Evolutionary conservation across 2,329 filamentous ascomycete species (phyloP).

Genomic region (Diaporthe sp.): DNA sequence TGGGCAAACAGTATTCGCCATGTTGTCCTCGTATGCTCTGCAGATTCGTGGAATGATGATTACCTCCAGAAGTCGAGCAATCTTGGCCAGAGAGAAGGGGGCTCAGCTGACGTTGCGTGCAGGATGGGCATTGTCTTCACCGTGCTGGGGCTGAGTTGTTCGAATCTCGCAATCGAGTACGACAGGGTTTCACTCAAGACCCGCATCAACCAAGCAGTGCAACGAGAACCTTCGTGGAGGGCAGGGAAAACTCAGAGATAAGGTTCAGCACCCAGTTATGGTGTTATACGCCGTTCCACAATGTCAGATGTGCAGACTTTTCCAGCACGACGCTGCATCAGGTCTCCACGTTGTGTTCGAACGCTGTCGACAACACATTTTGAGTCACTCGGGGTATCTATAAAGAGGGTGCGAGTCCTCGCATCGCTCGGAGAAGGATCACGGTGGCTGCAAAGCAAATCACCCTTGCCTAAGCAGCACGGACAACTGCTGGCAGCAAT

Average conservation of each 20-base stretch:
- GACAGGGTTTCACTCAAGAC: conserved; percentile 7
- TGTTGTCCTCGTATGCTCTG: not conserved
- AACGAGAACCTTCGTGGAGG: conserved; percentile 14
- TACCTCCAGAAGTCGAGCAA: not conserved
- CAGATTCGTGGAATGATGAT: not conserved
- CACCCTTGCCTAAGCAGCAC: not conserved
- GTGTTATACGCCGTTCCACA: conserved; percentile 15
- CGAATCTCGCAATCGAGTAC: not conserved
- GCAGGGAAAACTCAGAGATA: conserved; percentile 25
- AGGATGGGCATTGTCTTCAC: conserved; percentile 1
- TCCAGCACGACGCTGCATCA: conserved; percentile 14
- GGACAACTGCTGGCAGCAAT: not conserved
- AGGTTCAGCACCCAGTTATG: conserved; percentile 10
- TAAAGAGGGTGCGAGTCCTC: conserved; percentile 22
- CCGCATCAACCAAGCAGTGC: conserved; percentile 21
- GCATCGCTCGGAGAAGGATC: not conserved
- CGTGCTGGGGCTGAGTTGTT: conserved; percentile 20
- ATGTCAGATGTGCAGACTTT: conserved; percentile 23
- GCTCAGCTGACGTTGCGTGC: conserved; percentile 11
- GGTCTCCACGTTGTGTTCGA: conserved; percentile 17
- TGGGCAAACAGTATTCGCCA: not conserved
- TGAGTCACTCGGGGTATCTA: conserved; percentile 6
- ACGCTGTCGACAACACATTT: not conserved
- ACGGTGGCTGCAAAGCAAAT: not conserved
- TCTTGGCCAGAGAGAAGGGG: not conserved